These are phyloP conservation scores for Stagonosporopsis vannaccii DNA, from an alignment of 2,329 filamentous ascomycete species.

Conservation along the genomic window DNA sequence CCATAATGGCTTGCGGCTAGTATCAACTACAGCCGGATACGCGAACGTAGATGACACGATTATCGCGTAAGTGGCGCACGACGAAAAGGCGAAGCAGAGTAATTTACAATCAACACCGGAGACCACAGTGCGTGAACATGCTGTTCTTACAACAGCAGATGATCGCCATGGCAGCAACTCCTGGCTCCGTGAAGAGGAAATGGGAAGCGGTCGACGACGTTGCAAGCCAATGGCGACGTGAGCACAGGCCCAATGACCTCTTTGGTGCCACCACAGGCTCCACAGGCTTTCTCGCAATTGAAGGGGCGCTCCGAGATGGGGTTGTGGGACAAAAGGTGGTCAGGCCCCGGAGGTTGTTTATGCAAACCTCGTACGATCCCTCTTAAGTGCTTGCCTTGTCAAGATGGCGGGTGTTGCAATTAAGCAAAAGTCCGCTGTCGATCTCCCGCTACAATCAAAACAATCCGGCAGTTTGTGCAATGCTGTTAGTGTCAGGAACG, in stretches of 20 bases:
- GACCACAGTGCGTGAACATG: background rate
- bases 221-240: slow-evolving; percentile 1
- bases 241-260: slow-evolving; percentile 8
- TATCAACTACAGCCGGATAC: background rate
- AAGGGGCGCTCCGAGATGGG: background rate
- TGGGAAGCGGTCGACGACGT: background rate
- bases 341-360: slow-evolving; percentile 15
- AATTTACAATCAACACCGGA: background rate
- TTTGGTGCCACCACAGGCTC: slow-evolving; percentile 2
- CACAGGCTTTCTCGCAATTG: background rate
- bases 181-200: background rate
- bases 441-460: slow-evolving; percentile 26
- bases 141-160: background rate
- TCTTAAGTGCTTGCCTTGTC: slow-evolving; percentile 5
- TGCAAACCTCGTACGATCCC: slow-evolving; percentile 35
- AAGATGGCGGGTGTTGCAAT: slow-evolving; percentile 16
- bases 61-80: slow-evolving; percentile 12
- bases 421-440: slow-evolving; percentile 19
- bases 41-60: slow-evolving; percentile 1
- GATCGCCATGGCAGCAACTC: background rate
- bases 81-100: background rate
- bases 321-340: slow-evolving; percentile 12
- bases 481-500: slow-evolving; percentile 20
- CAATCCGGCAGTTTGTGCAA: slow-evolving; percentile 14
- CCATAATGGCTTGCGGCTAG: slow-evolving; percentile 7